Base-by-base conservation (phyloP, 805 yeast genomes). In the Blastobotrys robertii region DNA sequence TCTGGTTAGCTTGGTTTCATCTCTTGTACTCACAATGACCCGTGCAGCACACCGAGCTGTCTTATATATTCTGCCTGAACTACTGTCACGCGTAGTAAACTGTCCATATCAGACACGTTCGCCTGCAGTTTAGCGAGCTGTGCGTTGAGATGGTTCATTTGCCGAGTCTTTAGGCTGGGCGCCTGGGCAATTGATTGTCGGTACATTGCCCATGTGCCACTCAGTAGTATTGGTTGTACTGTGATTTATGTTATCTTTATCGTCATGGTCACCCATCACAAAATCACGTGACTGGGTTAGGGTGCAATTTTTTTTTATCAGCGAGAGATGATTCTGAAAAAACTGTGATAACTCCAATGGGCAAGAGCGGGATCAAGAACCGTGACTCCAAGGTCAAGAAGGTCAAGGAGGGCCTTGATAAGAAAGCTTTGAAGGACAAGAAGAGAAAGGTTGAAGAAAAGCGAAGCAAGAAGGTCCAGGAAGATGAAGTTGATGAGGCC, bases 71-170 rank as follows among this genome's bases (percentile, higher is more conserved):
- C 67, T 32, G 72, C 76, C 50, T 78, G 84, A 15, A 66, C 65
- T 7, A 72, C 60, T 3, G 81, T 73, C 8, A 72, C 71, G 33
- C 66, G 63, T 29, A 78, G 55, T 44, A 76, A 57, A 43, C 65
- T 70, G 49, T 75, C 74, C 53, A 78, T 66, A 43, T 76, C 80
- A 7, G 66, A 52, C 11, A 77, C 49, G 48, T 77, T 77, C 6
- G 79, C 72, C 47, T 75, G 77, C n/a, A 77, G 59, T 49, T 73
- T 70, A 0, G 74, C 73, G n/a, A 74, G 56, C 50, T 74, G 77
- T 25, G 75, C 65, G 44, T 70, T 72, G 25, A 74, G 58, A 49
- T 72, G 75, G 30, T 75, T 63, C 43, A 75, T 53, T 50, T 76
- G 79, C 5, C 77, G 63, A 41, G 50, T 34, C 38, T 47, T 50